Conservation (phyloP, 108 stramenopile genomes). For the Pseudonitzschia pungens region DNA sequence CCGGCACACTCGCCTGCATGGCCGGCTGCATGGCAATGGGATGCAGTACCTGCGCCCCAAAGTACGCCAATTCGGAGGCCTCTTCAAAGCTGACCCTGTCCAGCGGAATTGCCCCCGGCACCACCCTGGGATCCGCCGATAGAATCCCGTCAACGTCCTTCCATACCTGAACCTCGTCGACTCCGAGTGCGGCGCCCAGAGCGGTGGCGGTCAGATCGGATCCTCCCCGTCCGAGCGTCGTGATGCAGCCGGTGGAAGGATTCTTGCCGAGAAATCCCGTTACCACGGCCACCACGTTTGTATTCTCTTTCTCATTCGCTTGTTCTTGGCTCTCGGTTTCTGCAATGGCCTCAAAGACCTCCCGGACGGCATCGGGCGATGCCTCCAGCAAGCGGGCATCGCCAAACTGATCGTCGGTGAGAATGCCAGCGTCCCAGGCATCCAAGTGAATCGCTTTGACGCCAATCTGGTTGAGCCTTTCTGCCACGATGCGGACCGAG, state of each 20-base stretch:
- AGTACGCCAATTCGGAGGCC: slow-evolving; percentile 97
- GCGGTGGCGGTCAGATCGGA: slow-evolving; percentile 95
- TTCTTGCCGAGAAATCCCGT: slow-evolving; percentile 94
- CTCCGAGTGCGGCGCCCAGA: slow-evolving; percentile 75
- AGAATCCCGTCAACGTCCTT: slow-evolving; percentile 99
- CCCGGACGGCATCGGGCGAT: slow-evolving; percentile 54
- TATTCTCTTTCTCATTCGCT: slow-evolving; percentile 22
- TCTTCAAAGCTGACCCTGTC: slow-evolving; percentile 89
- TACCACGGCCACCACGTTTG: slow-evolving; percentile 89
- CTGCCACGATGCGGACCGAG: slow-evolving; percentile 90
- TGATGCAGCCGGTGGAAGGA: slow-evolving; percentile 82
- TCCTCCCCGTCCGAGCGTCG: slow-evolving; percentile 95
- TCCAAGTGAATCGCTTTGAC: slow-evolving; percentile 94
- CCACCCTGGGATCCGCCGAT: slow-evolving; percentile 91
- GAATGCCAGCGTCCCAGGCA: slow-evolving; percentile 92
- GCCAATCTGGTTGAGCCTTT: slow-evolving; percentile 90
- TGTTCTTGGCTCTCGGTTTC: too few relatives aligned
- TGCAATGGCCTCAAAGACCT: too few relatives aligned
- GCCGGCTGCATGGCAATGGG: slow-evolving; percentile 96
- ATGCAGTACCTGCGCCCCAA: slow-evolving; percentile 97
- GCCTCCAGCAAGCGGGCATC: slow-evolving; percentile 83
- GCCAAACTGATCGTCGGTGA: slow-evolving; percentile 87
- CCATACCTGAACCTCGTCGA: slow-evolving; percentile 98
- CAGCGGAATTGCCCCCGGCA: slow-evolving; percentile 85
- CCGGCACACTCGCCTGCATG: slow-evolving; percentile 76